Base-by-base conservation (phyloP, 2,329 filamentous ascomycete genomes). In the Talaromyces amestolkiae region DNA sequence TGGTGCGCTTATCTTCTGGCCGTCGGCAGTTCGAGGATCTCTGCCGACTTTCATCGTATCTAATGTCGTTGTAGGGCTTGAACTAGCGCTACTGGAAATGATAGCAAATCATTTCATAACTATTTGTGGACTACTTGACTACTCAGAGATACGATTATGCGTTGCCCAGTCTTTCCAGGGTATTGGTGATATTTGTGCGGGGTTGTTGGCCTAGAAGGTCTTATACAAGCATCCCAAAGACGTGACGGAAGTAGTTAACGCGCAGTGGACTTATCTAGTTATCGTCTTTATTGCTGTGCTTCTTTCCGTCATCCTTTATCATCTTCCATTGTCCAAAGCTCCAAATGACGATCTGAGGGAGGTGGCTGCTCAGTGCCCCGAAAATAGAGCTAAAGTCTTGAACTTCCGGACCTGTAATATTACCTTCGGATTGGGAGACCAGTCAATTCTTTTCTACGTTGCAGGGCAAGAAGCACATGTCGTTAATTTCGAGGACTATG, bases 271-370 rank as follows among this genome's bases (percentile, higher is more conserved):
- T 0, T 63, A 63, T 43, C 45, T 54, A 11, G 37, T 15, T 10
- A 54, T 63, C 31, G 81, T 85, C 1, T 79, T 88, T 19, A 86
- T 87, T 69, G 86, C 84, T 35, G 80, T 87, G 54, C 73, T 83
- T 3, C 78, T 89, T 15, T 86, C 86, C 2, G 77, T 88, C 15
- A 79, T 81, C 2, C 88, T 87, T 73, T 87, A 85, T 71, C 88
- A 88, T 68, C 75, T 88, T 1, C 86, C 86, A 2, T 78, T 89
- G 1, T 86, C 86, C 0, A 86, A 88, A 74, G 86, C 85, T 3
- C 84, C 85, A 1, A 85, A 88, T 69, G 80, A 82, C n/a, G 85
- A 89, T 68, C 76, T 89, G 3, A 83, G 86, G 66, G 80, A 84
- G 54, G 77, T 85, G 3, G 82, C 82, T 35, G 81, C 83, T 65